Evolutionary conservation across 768 basidiomycete genomes (phyloP), one percentile per base, ranked within the genome.

Genomic region (Boletus vinaceobasis): DNA sequence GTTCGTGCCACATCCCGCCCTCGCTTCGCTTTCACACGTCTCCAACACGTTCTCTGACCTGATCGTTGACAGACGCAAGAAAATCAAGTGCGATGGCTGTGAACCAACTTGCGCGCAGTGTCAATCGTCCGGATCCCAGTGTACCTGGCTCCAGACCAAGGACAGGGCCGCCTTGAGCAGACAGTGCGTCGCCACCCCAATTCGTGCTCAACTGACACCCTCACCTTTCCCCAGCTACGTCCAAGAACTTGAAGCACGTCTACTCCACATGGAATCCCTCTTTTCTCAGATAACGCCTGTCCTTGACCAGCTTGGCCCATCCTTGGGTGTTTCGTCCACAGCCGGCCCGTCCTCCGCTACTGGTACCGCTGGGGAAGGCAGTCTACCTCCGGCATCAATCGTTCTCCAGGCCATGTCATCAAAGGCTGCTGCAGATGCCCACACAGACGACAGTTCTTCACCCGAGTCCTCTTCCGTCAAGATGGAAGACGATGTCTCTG

Each of bases 101-200:
- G 91, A 93, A 67, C 91, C 91, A 13, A 87, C 86, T 11, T 93
- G 91, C 63, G 86, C 88, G 0, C 91, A 93, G 65, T 93, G 91
- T 66, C 68, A 81, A 17, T 74, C 82, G 40, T 87, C 89, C 7
- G 84, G 83, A 43, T 86, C 88, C 1, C 82, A 85, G 61, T 93
- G 91, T 66, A 90, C 88, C 42, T 93, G 91, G 91, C 76, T 92
- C 40, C 91, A 93, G 73, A 93, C 91, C 7, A 93, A 91, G 74
- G 91, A 93, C 72, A 84, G 91, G 64, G 91, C 91, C 23, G 91
- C 91, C 5, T 74, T 93, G 59, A 93, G 92, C 67, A 79, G 91
- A 77, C 91, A 93, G 91, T 93, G 68, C 60, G 91, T 79, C 50
- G 4, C 45, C 53, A 2, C 27, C 27, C 26, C 36, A 8, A 49